phyloP scores from a whole-genome alignment of 768 basidiomycete species.

The Hypsizygus marmoreus region DNA sequence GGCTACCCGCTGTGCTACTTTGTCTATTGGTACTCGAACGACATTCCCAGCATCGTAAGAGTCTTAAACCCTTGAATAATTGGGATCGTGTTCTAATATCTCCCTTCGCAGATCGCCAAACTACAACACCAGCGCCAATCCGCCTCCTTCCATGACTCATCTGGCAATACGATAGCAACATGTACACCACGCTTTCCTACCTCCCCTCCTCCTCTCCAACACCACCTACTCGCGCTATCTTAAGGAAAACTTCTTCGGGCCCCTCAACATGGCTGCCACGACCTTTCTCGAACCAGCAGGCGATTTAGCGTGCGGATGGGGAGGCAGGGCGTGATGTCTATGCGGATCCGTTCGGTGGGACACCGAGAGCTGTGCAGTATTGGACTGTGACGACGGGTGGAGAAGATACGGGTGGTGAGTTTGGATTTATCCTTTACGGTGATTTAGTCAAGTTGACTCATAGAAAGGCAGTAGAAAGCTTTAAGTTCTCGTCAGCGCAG shows the following conservation, averaged over 20 bases:
- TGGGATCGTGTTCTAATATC: too few relatives aligned
- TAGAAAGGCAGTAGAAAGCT: constrained; percentile 30
- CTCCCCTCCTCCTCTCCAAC: constrained; percentile 21
- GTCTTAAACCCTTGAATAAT: too few relatives aligned
- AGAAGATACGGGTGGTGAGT: constrained; percentile 23
- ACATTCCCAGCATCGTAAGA: constrained; percentile 5
- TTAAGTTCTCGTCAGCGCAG: constrained; percentile 27
- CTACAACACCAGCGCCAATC: too few relatives aligned
- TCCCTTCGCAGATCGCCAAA: too few relatives aligned
- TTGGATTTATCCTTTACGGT: background rate
- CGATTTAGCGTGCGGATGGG: constrained; percentile 22
- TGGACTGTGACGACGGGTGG: constrained; percentile 16
- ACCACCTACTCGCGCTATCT: constrained; percentile 27
- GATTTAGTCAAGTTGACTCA: constrained; percentile 20
- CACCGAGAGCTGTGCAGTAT: constrained; percentile 19
- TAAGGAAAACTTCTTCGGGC: constrained; percentile 27
- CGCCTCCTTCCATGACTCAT: too few relatives aligned
- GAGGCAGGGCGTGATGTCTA: constrained; percentile 18
- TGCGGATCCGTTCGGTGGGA: constrained; percentile 23
- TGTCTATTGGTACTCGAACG: constrained; percentile 5
- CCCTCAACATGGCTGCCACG: constrained; percentile 25
- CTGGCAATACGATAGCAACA: constrained; percentile 27
- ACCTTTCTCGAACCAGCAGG: constrained; percentile 28
- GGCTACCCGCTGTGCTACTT: constrained; percentile 27
- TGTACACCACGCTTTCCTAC: constrained; percentile 26